Base-by-base conservation (phyloP, 345 rosid species). In the Eucalyptus polyanthemos region DNA sequence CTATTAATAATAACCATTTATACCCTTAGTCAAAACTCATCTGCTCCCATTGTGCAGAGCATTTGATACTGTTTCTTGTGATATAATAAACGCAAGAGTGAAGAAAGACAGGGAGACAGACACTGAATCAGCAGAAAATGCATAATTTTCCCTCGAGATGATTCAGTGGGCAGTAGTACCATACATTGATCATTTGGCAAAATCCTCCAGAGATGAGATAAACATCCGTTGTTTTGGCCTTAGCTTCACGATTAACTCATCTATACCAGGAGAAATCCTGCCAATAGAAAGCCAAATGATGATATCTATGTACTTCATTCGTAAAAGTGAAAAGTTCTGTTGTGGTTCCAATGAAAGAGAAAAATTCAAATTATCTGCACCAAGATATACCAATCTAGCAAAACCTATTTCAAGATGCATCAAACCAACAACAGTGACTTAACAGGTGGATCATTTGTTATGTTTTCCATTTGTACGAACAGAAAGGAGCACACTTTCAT, bases 171-270 rank as follows among this genome's bases (percentile, higher is more conserved):
- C 83, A 72, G 83, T 9, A 72, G 44, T 37, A 86, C 65, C 93
- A 91, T 95, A 98, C 99, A 90, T 96, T 96, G 92, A 98, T 98
- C 99, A 98, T 98, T 90, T 96, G 98, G 65, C 98, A 95, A 91
- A 98, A 98, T 86, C 99, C 99, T 90, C 99, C 99, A 15, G 99
- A 98, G 89, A 98, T 92, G 94, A 98, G 93, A 92, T 94, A 97
- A 87, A 96, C 97, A 92, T 93, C 88, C 4, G 89, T 92, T 54
- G 95, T 94, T 86, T 92, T 92, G 87, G 95, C 95, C 96, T 93
- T 91, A 97, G 94, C 93, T 93, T 96, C 95, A 92, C 92, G 90
- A 96, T 94, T 91, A 97, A 90, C 91, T 96, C 97, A 62, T 91
- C 95, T 80, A 97, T 95, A 91, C 99, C 99, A 86, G 96, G 95